These are phyloP conservation scores for Rubia occidens DNA, from an alignment of 305 asterid genomes.

Conservation along the genomic window DNA sequence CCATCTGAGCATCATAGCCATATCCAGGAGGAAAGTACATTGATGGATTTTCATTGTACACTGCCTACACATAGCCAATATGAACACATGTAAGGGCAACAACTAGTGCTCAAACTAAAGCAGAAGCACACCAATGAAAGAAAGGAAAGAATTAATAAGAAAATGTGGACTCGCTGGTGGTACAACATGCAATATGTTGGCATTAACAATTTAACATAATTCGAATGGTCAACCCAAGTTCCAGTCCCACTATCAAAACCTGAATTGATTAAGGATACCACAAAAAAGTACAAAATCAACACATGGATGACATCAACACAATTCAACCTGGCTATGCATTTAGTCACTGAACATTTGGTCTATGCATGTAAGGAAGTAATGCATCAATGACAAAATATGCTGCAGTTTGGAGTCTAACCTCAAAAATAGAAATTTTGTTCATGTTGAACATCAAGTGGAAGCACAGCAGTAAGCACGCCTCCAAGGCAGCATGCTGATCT, in stretches of 20 bases:
- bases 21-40: conserved; percentile 67
- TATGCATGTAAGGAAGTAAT: background rate
- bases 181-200: conserved; percentile 73
- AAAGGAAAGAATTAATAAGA: conserved; percentile 17
- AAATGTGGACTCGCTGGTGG: conserved; percentile 61
- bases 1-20: conserved; percentile 89
- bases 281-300: conserved; percentile 8
- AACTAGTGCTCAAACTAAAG: conserved; percentile 4
- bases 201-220: conserved; percentile 53
- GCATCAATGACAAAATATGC: background rate
- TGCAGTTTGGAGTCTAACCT: conserved; percentile 37
- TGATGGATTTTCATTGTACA: conserved; percentile 82
- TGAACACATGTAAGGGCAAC: background rate
- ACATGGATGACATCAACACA: background rate
- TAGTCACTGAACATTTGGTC: background rate
- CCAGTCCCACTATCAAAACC: conserved; percentile 76
- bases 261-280: conserved; percentile 28
- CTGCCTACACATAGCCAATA: conserved; percentile 46
- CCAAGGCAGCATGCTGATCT: conserved; percentile 53
- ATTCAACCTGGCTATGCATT: background rate
- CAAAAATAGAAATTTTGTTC: conserved; percentile 72
- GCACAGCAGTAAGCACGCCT: conserved; percentile 41
- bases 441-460: conserved; percentile 52
- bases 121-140: background rate
- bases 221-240: conserved; percentile 74